Base-by-base conservation (phyloP, 805 yeast genomes). In the Yarrowia alimentaria region DNA sequence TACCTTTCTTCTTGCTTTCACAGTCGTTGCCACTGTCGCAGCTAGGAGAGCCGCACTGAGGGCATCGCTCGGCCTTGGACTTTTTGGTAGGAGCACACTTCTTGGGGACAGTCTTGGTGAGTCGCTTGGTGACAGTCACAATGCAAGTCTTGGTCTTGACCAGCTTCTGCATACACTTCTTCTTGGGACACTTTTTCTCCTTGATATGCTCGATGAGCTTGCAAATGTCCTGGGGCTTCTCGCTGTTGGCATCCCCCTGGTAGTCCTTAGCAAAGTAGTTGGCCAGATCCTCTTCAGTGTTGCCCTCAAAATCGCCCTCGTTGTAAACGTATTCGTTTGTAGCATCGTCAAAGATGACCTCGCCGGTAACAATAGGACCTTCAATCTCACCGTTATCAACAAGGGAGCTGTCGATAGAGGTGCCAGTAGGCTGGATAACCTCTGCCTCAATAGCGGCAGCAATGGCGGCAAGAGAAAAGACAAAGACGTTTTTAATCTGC, bases 1-100 rank as follows among this genome's bases (percentile, higher is more conserved):
- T 65, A 16, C 69, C 62, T 38, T 79, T 77, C 55, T 33, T 33
- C 38, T 33, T 34, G 30, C 20, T 24, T 21, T 29, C 30, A n/a
- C 43, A 37, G 22, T 37, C 22, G 30, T 37, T 24, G 30, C 43
- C 43, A 2, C 43, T 30, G 6, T 17, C 43, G 11, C 43, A 37
- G 43, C 25, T 5, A 16, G 16, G 7, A 7, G 43, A 37, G 10
- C 43, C 43, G 8, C 43, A 37, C 7, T 37, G n/a, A 8, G 43
- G 43, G 6, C 43, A 37, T 37, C 43, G 43, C 43, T 34, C 20
- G 28, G 21, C 22, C 28, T 34, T 34, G 20, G 40, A 21, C 42
- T 34, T 13, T 26, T 35, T 35, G 16, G 7, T 12, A 21, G 42
- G 43, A 16, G 13, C 14, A 9, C 43, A 37, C 5, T n/a, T 17